Evolutionary conservation across 441 rosid genomes (phyloP), one percentile per base, ranked within the genome.

Genomic region (Euphorbia schlechtendalii): DNA sequence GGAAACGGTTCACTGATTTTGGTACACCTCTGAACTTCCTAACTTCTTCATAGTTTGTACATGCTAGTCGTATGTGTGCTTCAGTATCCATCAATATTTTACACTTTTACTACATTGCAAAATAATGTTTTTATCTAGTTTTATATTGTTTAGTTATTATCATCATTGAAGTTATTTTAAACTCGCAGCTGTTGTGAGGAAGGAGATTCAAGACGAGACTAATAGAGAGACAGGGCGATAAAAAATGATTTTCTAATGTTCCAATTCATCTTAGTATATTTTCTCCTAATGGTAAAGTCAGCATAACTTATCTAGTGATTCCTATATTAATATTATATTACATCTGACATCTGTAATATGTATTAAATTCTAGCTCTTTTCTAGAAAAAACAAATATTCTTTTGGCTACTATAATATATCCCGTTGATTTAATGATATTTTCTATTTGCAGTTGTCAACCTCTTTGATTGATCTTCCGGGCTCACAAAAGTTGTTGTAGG

Each of bases 401-500:
- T 46, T 38, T 48, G 8, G 28, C 22, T 45, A 10, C 24, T 21
- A 11, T 8, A 40, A 14, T 27, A 27, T 27, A 2, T 28, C 0
- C n/a, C 0, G 13, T 20, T 62, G 36, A 5, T n/a, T 21, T 30
- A 32, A 25, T 51, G 52, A 61, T 45, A 40, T 6, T 63, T 72
- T 61, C 74, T 66, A 49, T 73, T 67, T 43, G 79, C 89, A 89
- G 99, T 94, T 80, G 99, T 94, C 73, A 94, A 94, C 87, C 78
- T 94, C 99, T 18, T 72, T 94, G 77, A 73, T 94, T 64, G 99
- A 94, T 82, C 96, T 94, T 84, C 98, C 99, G 98, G 99, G 68
- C 96, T 95, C 57, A 95, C 99, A 21, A 95, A 95, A 82, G 96
- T 95, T 32, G 99, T 98, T 64, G 85, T 95, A 59, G 99, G 99